Base-by-base conservation (phyloP, 2,329 filamentous ascomycete species). In the Cladosporium sp. region DNA sequence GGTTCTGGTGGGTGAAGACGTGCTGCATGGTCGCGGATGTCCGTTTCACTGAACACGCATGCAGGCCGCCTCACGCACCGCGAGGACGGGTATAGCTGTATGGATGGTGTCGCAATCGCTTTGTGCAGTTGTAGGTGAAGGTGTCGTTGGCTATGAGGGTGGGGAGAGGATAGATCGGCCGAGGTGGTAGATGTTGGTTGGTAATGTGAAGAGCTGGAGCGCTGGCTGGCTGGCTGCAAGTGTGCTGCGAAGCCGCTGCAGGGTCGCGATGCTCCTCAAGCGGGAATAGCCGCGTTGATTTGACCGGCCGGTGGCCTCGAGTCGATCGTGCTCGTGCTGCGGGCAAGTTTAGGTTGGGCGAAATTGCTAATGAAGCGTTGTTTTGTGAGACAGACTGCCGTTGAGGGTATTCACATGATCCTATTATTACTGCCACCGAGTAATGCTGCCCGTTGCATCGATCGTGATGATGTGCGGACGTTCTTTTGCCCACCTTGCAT, bases 1-100 rank as follows among this genome's bases (percentile, higher is more conserved):
- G 76, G 59, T 77, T 75, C 63, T 78, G 76, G 61, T 83, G 79
- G 49, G 78, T 77, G 66, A 81, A 82, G 65, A 80, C 72, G 72
- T 83, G 79, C 67, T 80, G 78, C 67, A 75, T 74, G 69, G 76
- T 53, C 41, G 29, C 33, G 48, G 22, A 32, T 39, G 40, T 43
- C 48, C 41, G 38, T 33, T 48, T 48, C 45, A 48, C 27, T 48
- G 29, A 35, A 35, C 45, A 33, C 45, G 45, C 48, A 50, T 50
- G 48, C 48, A 50, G 48, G 40, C 48, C 36, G 48, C 27, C 48
- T 48, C 45, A 48, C 45, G 36, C 45, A 40, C 45, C 45, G 45
- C 36, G 27, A 22, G 29, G 45, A 25, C 18, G n/a, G 45, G 25
- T 11, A 22, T 25, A 25, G 36, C 36, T 40, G 27, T 12, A 22